These are phyloP conservation scores for Bruguiera gymnorhiza DNA, from an alignment of 345 rosid genomes.

Conservation along the genomic window DNA sequence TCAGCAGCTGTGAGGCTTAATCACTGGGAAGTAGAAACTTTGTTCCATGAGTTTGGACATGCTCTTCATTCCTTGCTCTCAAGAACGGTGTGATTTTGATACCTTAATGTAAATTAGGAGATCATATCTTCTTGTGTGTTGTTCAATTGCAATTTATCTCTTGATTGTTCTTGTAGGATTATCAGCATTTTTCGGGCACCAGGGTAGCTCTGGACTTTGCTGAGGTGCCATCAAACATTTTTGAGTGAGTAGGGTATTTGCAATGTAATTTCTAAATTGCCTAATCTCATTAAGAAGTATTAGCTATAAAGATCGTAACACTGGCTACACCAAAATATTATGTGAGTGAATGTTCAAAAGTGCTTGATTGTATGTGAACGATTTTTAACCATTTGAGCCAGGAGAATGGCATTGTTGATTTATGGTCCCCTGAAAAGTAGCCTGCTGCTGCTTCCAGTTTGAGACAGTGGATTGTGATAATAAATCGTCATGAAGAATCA, in stretches of 20 bases:
- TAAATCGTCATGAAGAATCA: no score
- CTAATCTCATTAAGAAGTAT: background rate
- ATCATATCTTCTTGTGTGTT: background rate
- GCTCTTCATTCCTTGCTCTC: constrained; percentile 91
- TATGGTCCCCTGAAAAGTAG: background rate
- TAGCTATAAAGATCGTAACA: background rate
- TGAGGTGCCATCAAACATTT: constrained; percentile 88
- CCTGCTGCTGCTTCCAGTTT: background rate
- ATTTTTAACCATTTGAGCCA: background rate
- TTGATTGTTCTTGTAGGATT: constrained; percentile 54
- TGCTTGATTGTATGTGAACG: background rate
- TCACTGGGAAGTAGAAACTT: constrained; percentile 83
- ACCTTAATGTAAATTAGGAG: constrained; percentile 2
- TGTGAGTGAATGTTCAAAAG: background rate
- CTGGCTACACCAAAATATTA: background rate
- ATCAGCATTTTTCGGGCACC: constrained; percentile 94
- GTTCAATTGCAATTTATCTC: background rate
- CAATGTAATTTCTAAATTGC: constrained; percentile 4
- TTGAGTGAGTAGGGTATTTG: constrained; percentile 74
- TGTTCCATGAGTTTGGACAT: constrained; percentile 97
- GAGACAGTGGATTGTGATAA: no score
- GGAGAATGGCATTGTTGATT: background rate
- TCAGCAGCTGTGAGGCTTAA: constrained; percentile 70
- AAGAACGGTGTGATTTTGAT: constrained; percentile 62
- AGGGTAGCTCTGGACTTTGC: constrained; percentile 92